Evolutionary conservation across 441 rosid species (phyloP).

Genomic region (Flueggea neowawraea): DNA sequence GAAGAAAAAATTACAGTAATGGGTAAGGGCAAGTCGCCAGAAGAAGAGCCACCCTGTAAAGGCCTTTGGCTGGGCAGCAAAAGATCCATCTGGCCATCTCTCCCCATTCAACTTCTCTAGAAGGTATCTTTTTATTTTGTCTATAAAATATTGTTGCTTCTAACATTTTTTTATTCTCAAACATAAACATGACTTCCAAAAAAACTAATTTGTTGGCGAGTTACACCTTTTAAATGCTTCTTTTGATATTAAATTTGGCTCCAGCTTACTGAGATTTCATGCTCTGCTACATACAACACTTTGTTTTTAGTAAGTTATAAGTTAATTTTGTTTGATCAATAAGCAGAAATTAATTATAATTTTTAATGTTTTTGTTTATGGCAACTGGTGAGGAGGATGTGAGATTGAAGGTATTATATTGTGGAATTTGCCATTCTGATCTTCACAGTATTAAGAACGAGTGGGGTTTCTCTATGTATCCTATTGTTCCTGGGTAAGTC

Average conservation of each 20-base stretch:
- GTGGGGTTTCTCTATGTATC: slow-evolving; percentile 11
- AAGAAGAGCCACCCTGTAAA: too few relatives aligned
- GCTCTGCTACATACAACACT: too few relatives aligned
- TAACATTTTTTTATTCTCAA: too few relatives aligned
- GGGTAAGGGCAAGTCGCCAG: too few relatives aligned
- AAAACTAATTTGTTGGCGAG: too few relatives aligned
- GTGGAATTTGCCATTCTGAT: slow-evolving; percentile 23
- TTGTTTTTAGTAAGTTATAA: background rate
- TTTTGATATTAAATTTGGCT: too few relatives aligned
- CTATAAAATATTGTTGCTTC: too few relatives aligned
- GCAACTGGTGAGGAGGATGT: slow-evolving; percentile 22
- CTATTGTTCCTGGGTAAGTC: slow-evolving; percentile 20
- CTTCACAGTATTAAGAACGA: slow-evolving; percentile 21
- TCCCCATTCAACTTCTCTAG: slow-evolving; percentile 43
- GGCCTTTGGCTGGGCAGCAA: slow-evolving; percentile 40
- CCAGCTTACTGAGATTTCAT: too few relatives aligned
- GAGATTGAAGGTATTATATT: slow-evolving; percentile 13
- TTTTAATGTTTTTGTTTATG: background rate
- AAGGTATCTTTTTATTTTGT: slow-evolving; percentile 14
- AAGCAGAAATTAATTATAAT: too few relatives aligned
- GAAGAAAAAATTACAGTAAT: too few relatives aligned
- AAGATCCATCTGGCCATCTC: slow-evolving; percentile 32
- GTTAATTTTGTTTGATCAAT: background rate
- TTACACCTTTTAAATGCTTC: too few relatives aligned
- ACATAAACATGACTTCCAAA: too few relatives aligned